Conservation (phyloP, 2,329 filamentous ascomycete genomes). For the Neopestalotiopsis sp. region DNA sequence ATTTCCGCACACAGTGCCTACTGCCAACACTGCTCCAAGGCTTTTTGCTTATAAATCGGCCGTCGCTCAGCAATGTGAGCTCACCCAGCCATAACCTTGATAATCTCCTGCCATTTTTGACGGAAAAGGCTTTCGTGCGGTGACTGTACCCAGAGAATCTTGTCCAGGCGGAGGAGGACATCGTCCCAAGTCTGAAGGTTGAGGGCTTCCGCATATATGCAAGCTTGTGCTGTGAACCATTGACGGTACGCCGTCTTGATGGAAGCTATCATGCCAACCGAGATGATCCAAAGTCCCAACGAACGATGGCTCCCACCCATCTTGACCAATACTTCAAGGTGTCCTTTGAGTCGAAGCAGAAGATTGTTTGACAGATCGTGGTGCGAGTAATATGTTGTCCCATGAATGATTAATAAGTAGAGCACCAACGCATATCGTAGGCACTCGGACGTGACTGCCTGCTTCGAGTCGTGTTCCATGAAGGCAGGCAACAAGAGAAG, state of each 20-base stretch:
- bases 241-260: conserved; percentile 31
- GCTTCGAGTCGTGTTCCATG: conserved; percentile 14
- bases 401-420: conserved; percentile 60
- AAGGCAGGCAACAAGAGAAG: conserved; percentile 40
- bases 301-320: conserved; percentile 25
- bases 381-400: conserved; percentile 62
- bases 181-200: conserved; percentile 30
- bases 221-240: conserved; percentile 37
- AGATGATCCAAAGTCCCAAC: conserved; percentile 48
- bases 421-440: conserved; percentile 53
- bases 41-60: background rate
- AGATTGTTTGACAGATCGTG: conserved; percentile 43
- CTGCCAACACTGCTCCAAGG: background rate
- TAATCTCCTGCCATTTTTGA: conserved; percentile 33
- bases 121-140: conserved; percentile 30
- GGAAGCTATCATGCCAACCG: conserved; percentile 46
- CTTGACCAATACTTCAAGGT: conserved; percentile 33
- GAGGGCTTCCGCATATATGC: background rate
- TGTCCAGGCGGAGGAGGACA: conserved; percentile 26
- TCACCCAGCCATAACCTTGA: conserved; percentile 18
- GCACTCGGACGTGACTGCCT: conserved; percentile 42
- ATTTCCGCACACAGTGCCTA: background rate
- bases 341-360: conserved; percentile 36
- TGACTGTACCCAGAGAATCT: conserved; percentile 38
- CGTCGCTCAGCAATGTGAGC: background rate